Evolutionary conservation across 1,284 basidiomycete species (phyloP), one percentile per base, ranked within the genome.

Genomic region (Volvariella volvacea): DNA sequence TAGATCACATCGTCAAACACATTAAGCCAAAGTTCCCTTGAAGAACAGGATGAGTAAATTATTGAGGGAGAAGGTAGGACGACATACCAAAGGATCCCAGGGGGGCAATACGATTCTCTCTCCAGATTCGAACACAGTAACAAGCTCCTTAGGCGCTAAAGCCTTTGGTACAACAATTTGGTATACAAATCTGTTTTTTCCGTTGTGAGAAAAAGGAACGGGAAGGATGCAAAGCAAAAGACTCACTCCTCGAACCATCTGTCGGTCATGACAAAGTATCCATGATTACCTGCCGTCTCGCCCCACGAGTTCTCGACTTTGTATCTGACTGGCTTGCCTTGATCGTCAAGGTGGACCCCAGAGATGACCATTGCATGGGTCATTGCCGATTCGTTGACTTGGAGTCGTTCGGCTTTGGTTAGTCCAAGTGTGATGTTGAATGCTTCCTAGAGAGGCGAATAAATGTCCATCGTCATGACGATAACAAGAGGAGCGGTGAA

Each of bases 281-380:
- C 94, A 55, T 92, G 84, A 52, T 91, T 75, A 16, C 94, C 90
- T 0, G 73, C 74, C 0, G 69, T 70, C n/a, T 83, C 78, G 19
- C 90, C 88, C 95, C 94, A 98, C 7, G 83, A 88, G 70, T 98
- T 98, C 73, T 98, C 93, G 9, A 97, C 89, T 64, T 92, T 88
- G 76, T 91, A 98, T 9, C 92, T 75, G 22, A 93, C 67, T 1
- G 92, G 84, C 47, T 79, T 80, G 39, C 91, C 91, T 0, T 68
- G 67, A 12, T 66, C 57, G 58, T 93, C 89, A 44, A 96, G 67
- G 60, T 95, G 92, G n/a, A 93, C 92, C 16, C 80, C 92, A 16
- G 87, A 85, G 58, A 96, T 92, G 42, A 93, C 90, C 91, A 92
- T 92, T 3, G 90, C 91, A 60, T 94, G 92, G 1, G 90, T 93